Base-by-base conservation (phyloP, 345 rosid genomes). In the Hirschfeldia incana region DNA sequence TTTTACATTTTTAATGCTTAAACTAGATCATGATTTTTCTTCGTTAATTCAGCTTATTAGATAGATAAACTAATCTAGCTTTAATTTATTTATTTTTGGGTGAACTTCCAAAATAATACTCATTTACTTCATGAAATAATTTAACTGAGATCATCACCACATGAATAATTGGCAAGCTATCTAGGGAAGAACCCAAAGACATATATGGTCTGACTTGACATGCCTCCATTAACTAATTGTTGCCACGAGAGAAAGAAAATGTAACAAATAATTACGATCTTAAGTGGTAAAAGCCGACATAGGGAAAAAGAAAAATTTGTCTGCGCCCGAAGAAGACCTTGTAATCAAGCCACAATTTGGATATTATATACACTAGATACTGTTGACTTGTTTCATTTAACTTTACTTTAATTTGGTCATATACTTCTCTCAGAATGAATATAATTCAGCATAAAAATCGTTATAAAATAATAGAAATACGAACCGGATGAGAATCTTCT, bases 401-500 rank as follows among this genome's bases (percentile, higher is more conserved):
- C 21, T 12, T 51, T n/a, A 51, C 15, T n/a, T 15, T 51, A 15
- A 51, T n/a, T 15, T 6, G 58, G 21, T 15, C 16, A 51, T 51
- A 15, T 51, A 2, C 58, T 51, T 51, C 16, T 51, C 58, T 51
- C 21, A 17, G 58, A n/a, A 51, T 51, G 8, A 51, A 15, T 51
- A 51, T 51, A 51, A 51, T n/a, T 51, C 21, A n/a, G 15, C 58
- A n/a, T 51, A 5, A 5, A 51, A 51, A n/a, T 51, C 8, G 21
- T 51, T 8, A 15, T 17, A 37, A 62, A 28, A 39, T 27, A 16
- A 61, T 61, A 49, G 53, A 49, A 69, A 76, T 30, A 67, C 29
- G 55, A 70, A 70, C 46, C 61, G 82, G 78, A 69, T 74, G 69
- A 80, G 76, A 80, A 80, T 74, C 83, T 62, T 61, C 67, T 55